Evolutionary conservation across 257 asterid genomes (phyloP).

Genomic region (Lycium ferocissimum): DNA sequence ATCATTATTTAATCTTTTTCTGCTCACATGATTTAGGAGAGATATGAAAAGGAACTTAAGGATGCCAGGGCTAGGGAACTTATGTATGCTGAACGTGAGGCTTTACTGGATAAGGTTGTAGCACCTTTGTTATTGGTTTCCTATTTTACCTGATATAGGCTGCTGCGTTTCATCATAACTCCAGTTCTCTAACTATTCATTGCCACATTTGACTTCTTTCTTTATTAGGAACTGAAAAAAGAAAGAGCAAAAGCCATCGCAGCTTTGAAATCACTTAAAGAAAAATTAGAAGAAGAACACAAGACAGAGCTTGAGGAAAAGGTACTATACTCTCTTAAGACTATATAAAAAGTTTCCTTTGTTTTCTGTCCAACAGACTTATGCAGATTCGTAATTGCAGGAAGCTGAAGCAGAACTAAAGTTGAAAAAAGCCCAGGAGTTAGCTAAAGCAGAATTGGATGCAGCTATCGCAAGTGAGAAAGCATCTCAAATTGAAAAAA

Average conservation of each 20-base stretch:
- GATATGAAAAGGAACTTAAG: conserved; percentile 89
- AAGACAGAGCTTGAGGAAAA: conserved; percentile 71
- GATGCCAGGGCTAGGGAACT: conserved; percentile 99
- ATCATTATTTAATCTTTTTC: conserved; percentile 40
- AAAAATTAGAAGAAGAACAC: conserved; percentile 70
- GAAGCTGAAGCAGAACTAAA: conserved; percentile 73
- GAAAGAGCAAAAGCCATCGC: conserved; percentile 84
- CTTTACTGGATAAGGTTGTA: conserved; percentile 83
- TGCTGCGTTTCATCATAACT: neutral
- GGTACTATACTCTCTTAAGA: conserved; percentile 45
- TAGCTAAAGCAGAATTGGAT: conserved; percentile 79
- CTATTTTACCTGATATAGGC: conserved; percentile 30
- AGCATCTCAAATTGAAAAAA: conserved; percentile 94
- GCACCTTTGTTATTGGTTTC: conserved; percentile 31
- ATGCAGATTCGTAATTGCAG: conserved; percentile 54
- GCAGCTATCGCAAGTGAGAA: conserved; percentile 94
- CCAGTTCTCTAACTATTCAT: conserved; percentile 28
- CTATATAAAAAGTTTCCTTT: neutral
- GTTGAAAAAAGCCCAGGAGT: conserved; percentile 66
- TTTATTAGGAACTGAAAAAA: conserved; percentile 73
- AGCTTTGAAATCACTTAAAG: conserved; percentile 88
- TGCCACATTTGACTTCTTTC: neutral
- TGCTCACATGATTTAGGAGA: conserved; percentile 65
- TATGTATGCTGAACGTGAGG: conserved; percentile 99
- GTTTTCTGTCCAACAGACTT: conserved; percentile 29